These are phyloP conservation scores for Auriscalpium vulgare DNA, from an alignment of 768 basidiomycete genomes.

Conservation along the genomic window DNA sequence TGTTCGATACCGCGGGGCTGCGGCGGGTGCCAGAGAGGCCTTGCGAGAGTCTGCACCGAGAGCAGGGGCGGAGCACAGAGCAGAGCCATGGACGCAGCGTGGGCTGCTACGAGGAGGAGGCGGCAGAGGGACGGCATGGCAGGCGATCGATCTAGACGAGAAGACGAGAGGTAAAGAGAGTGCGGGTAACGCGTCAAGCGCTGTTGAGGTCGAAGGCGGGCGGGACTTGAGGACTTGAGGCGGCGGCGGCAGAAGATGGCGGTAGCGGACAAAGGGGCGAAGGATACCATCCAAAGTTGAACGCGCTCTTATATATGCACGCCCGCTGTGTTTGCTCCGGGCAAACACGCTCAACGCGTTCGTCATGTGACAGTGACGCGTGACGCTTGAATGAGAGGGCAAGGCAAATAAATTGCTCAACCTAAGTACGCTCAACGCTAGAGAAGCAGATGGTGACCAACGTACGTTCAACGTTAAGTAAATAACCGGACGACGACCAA, in stretches of 20 bases:
- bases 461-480: too few species aligned
- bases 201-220: not conserved
- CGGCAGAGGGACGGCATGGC: constrained; percentile 30
- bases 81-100: constrained; percentile 32
- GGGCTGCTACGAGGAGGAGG: constrained; percentile 31
- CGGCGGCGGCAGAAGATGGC: not conserved
- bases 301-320: constrained; percentile 1
- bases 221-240: not conserved
- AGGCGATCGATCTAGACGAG: not conserved
- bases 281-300: constrained; percentile 4
- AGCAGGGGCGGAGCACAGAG: constrained; percentile 22
- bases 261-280: not conserved
- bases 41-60: constrained; percentile 18
- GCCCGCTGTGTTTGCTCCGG: constrained; percentile 4
- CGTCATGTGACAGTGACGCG: constrained; percentile 5
- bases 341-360: constrained; percentile 8
- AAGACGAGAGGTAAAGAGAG: constrained; percentile 24
- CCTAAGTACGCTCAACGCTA: not conserved
- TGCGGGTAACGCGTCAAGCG: constrained; percentile 9
- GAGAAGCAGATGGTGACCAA: too few species aligned
- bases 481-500: too few species aligned
- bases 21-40: constrained; percentile 17
- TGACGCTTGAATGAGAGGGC: not conserved
- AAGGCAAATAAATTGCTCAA: not conserved
- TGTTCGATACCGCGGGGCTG: constrained; percentile 12